These are phyloP conservation scores for Corynespora cassiicola DNA, from an alignment of 2,329 filamentous ascomycete genomes.

Conservation along the genomic window DNA sequence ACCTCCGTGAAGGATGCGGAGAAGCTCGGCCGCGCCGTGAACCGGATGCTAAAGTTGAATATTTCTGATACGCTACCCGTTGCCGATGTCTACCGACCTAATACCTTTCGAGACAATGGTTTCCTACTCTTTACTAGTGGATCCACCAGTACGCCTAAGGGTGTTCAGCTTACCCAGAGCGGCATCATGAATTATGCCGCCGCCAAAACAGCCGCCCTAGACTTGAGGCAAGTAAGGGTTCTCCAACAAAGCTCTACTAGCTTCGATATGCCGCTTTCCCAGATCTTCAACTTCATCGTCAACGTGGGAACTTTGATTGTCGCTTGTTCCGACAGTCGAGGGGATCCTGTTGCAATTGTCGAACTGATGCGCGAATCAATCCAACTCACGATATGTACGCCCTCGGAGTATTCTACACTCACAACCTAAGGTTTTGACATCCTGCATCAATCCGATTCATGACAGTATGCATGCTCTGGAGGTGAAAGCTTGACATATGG, in stretches of 20 bases:
- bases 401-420: constrained; percentile 47
- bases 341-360: constrained; percentile 42
- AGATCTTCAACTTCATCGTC: constrained; percentile 49
- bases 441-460: constrained; percentile 22
- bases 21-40: not conserved
- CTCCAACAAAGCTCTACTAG: constrained; percentile 52
- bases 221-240: constrained; percentile 53
- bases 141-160: constrained; percentile 15
- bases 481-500: constrained; percentile 8
- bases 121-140: constrained; percentile 15
- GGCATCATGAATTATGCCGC: constrained; percentile 52
- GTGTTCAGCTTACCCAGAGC: constrained; percentile 5
- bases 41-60: not conserved
- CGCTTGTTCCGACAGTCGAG: constrained; percentile 31
- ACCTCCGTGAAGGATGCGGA: not conserved
- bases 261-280: constrained; percentile 49
- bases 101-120: constrained; percentile 32
- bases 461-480: constrained; percentile 34
- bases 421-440: constrained; percentile 17
- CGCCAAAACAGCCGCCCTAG: not conserved
- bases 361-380: constrained; percentile 45
- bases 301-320: constrained; percentile 47
- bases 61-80: no score
- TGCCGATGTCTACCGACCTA: not conserved
- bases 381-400: constrained; percentile 46